Percentiles rank a stretch among this genome's conserved stretches.
Evolutionary conservation across 306 rosid species (phyloP).

Genomic region (Corylus avellana): DNA sequence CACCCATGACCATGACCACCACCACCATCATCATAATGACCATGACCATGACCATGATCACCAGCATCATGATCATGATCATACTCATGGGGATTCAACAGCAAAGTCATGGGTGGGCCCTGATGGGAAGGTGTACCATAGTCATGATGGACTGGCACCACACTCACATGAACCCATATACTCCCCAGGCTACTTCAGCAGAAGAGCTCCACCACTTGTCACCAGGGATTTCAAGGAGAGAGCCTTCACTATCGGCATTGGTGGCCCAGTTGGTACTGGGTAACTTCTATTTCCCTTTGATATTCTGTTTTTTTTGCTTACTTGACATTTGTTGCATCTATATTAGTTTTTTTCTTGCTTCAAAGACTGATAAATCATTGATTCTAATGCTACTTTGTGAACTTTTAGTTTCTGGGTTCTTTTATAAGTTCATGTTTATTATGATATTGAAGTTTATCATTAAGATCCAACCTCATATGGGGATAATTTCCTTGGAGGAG

Average conservation of each 20-base stretch:
- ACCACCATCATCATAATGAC: constrained; percentile 8
- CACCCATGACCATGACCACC: neutral
- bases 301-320: neutral
- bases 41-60: constrained; percentile 27
- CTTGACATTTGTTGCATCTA: neutral
- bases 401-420: neutral
- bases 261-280: constrained; percentile 99
- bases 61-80: constrained; percentile 28
- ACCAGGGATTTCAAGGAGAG: constrained; percentile 72
- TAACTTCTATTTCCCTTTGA: constrained; percentile 19
- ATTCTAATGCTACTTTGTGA: neutral
- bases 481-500: neutral
- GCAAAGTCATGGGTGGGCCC: constrained; percentile 57
- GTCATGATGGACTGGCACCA: constrained; percentile 96
- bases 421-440: neutral
- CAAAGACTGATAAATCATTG: neutral
- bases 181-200: constrained; percentile 87
- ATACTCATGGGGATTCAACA: constrained; percentile 36
- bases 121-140: constrained; percentile 87
- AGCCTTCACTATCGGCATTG: constrained; percentile 92
- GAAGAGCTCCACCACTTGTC: constrained; percentile 80
- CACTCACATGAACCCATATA: constrained; percentile 95
- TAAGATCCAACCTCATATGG: neutral
- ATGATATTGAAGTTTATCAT: neutral
- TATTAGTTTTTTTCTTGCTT: neutral